Evolutionary conservation across 2,329 filamentous ascomycete species (phyloP), one percentile per base, ranked within the genome.

Genomic region (Fusarium sp.): DNA sequence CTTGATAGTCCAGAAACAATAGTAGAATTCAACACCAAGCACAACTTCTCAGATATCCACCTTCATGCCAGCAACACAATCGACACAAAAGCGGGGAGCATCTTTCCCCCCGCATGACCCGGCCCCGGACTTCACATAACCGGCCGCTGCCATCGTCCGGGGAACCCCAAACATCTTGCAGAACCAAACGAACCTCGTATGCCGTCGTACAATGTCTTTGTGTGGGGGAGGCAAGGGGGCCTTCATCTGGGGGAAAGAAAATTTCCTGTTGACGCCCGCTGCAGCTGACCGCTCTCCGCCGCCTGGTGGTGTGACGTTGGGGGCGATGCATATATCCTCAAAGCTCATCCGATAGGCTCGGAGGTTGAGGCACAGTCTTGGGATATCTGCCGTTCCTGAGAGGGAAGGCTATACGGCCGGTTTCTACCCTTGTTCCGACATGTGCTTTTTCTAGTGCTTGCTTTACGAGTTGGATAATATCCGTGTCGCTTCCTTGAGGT

Each of bases 391-490:
- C 60, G 38, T 59, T 34, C 45, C 11, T 40, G 58, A 56, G 18
- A 35, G 50, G 81, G 45, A 83, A 83, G 1, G 77, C 66, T 22
- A 77, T 68, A 18, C 78, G 73, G 31, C 82, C 82, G 18, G 73
- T 70, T 8, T 78, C 72, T 1, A 83, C 80, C 27, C 64, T 69
- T 2, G 78, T 78, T 20, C 74, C 76, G 77, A 80, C 80, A n/a
- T 67, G 68, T 2, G 73, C 79, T 18, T 70, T 68, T 35, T 78
- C 72, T 10, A 83, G 70, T 1, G 80, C 76, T 35, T 77, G 71
- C 57, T 81, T 71, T 27, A 82, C 74, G 8, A 81, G 64, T 42
- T 79, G 71, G 27, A 83, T 64, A 20, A 80, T 64, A 35, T 67
- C 70, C 2, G 76, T 20, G 18, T 81, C 80, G 45, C 79, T 76